Conservation (phyloP, 768 basidiomycete genomes). For the Suillus plorans region DNA sequence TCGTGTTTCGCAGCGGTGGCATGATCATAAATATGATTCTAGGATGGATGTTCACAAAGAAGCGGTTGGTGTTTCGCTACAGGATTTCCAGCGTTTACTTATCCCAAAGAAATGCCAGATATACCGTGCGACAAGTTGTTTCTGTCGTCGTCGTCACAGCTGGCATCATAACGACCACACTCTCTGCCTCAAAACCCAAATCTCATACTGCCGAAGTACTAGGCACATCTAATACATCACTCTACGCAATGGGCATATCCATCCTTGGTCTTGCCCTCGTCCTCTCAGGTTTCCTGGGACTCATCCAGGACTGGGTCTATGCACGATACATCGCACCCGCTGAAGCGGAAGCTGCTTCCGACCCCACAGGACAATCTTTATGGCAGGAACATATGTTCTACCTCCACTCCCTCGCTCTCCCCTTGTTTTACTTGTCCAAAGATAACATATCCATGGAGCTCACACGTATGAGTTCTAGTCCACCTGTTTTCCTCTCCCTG, state of each 20-base stretch:
- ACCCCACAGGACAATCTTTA: slow-evolving; percentile 27
- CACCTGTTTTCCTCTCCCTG: slow-evolving; percentile 14
- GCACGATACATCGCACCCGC: slow-evolving; percentile 37
- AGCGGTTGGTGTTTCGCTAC: slow-evolving; percentile 44
- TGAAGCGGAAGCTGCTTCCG: slow-evolving; percentile 22
- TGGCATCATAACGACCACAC: slow-evolving; percentile 78
- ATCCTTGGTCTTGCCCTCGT: slow-evolving; percentile 78
- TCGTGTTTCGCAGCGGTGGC: slow-evolving; percentile 90
- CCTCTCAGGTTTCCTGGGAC: slow-evolving; percentile 77
- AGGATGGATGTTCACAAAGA: slow-evolving; percentile 66
- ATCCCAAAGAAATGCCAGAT: slow-evolving; percentile 40
- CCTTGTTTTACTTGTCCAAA: slow-evolving; percentile 68
- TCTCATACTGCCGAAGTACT: slow-evolving; percentile 8
- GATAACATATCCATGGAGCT: slow-evolving; percentile 42
- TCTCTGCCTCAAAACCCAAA: slow-evolving; percentile 60
- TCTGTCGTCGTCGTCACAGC: slow-evolving; percentile 80
- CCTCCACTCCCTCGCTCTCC: slow-evolving; percentile 77
- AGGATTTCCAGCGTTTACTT: neutral
- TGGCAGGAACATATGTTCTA: slow-evolving; percentile 97
- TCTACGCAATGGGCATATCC: slow-evolving; percentile 69
- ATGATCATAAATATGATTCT: slow-evolving; percentile 81
- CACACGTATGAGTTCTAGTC: slow-evolving; percentile 11
- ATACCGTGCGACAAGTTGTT: slow-evolving; percentile 58
- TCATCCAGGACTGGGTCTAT: slow-evolving; percentile 84
- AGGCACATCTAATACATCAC: slow-evolving; percentile 9